Evolutionary conservation across 139 green algal genomes (phyloP), one percentile per base, ranked within the genome.

Genomic region (Chlorella sp.): DNA sequence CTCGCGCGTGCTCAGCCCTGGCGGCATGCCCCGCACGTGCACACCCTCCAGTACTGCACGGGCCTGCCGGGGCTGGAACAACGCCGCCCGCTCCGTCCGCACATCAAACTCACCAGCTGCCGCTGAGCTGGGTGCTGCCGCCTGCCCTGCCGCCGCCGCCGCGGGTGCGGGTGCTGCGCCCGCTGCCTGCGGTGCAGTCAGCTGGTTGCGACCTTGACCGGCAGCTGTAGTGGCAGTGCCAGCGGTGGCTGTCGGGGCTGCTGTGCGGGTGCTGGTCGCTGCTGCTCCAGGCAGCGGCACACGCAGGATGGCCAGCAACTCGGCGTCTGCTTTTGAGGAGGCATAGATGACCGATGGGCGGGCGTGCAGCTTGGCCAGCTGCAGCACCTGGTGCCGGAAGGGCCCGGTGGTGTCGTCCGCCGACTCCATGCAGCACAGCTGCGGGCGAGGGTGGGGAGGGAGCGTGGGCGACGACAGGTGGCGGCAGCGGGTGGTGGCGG

Each of bases 331-430:
- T 81, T 88, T 94, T 80, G 63, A 85, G 82, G 82, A 90, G 23
- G 91, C 83, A 28, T 93, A 90, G 23, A 96, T 90, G 5, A 92
- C 70, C 7, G 68, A 38, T 9, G 93, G 93, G 23, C 67, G 51
- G 0, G 81, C 30, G 15, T 95, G 93, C 26, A 96, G 78, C 87
- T 94, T 95, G 36, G 90, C 83, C 12, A 93, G 81, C 67, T 94
- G 89, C 5, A 97, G 88, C 70, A 93, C 74, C 82, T 94, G 88
- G 38, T 91, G 79, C 25, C 47, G 81, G 44, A 88, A 87, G 25
- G 84, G 84, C 2, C 86, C 87, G 1, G 62, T 36, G 28, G 57
- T 56, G 21, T 88, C 80, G 25, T 92, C 89, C 12, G 85, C 55
- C 15, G 83, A 72, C 60, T 92, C 87, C 60, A 89, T 51, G 60